These are phyloP conservation scores for Eucalyptus curtisii DNA, from an alignment of 345 rosid species.

Conservation along the genomic window DNA sequence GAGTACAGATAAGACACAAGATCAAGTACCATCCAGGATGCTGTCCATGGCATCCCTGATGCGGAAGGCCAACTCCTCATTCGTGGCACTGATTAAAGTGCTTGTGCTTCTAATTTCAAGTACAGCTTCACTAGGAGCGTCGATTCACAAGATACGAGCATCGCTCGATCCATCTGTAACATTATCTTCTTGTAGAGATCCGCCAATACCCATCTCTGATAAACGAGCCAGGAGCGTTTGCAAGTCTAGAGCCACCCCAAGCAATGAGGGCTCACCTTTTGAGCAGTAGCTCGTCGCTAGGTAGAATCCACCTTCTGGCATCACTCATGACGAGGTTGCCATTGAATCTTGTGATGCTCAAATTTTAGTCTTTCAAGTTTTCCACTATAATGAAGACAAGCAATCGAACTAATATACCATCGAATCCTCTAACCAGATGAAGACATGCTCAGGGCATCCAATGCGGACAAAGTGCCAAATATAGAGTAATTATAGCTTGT, in stretches of 20 bases:
- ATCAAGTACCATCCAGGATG: slow-evolving; percentile 36
- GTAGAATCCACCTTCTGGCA: slow-evolving; percentile 32
- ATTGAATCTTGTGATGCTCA: slow-evolving; percentile 39
- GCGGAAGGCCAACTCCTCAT: slow-evolving; percentile 28
- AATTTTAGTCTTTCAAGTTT: slow-evolving; percentile 12
- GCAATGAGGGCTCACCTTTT: slow-evolving; percentile 12
- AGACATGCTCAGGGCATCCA: background rate
- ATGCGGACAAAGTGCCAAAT: background rate
- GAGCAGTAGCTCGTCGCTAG: slow-evolving; percentile 6
- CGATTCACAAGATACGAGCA: slow-evolving; percentile 8
- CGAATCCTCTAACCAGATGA: background rate
- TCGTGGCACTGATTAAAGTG: slow-evolving; percentile 26
- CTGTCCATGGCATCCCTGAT: slow-evolving; percentile 27
- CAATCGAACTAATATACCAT: background rate
- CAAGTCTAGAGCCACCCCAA: slow-evolving; percentile 42
- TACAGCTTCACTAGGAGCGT: slow-evolving; percentile 29
- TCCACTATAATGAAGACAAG: slow-evolving; percentile 27
- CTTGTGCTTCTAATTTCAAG: slow-evolving; percentile 26
- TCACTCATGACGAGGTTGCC: slow-evolving; percentile 41
- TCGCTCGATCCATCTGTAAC: slow-evolving; percentile 11
- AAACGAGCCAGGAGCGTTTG: slow-evolving; percentile 30
- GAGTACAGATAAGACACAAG: background rate
- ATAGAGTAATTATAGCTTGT: background rate
- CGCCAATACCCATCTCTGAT: slow-evolving; percentile 37
- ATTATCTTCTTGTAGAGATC: slow-evolving; percentile 17